phyloP scores from a whole-genome alignment of 2,329 filamentous ascomycete genomes.

The Venturia nashicola region DNA sequence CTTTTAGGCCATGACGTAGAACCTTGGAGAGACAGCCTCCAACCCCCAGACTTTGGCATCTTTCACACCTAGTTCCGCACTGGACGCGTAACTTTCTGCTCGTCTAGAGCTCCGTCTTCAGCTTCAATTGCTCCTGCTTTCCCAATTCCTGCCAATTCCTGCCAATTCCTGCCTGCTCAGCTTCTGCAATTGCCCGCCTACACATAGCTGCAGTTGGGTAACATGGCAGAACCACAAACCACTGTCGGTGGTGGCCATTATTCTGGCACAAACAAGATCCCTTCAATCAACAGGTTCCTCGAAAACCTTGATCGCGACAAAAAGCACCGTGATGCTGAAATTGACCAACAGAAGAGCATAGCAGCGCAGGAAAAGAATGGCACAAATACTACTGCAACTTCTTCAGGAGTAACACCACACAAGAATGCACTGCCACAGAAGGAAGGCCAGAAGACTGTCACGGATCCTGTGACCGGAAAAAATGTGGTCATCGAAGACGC shows the following conservation, averaged over 20 bases:
- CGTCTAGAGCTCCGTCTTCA: background rate
- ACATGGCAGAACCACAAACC: slow-evolving; percentile 34
- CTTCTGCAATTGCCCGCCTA: background rate
- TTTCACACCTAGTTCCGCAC: background rate
- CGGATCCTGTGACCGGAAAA: slow-evolving; percentile 78
- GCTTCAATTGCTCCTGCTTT: background rate
- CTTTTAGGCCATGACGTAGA: background rate
- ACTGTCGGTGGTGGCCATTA: slow-evolving; percentile 55
- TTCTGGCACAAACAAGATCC: slow-evolving; percentile 71
- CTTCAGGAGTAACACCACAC: slow-evolving; percentile 18
- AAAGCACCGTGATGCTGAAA: slow-evolving; percentile 56
- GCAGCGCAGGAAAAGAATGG: slow-evolving; percentile 29
- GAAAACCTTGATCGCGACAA: slow-evolving; percentile 69
- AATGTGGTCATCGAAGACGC: slow-evolving; percentile 79
- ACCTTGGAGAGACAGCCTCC: background rate
- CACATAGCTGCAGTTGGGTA: slow-evolving; percentile 7
- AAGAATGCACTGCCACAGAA: slow-evolving; percentile 24
- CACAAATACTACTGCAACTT: slow-evolving; percentile 14
- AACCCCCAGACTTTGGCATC: background rate
- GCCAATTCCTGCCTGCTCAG: background rate
- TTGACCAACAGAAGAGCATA: slow-evolving; percentile 39
- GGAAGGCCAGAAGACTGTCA: slow-evolving; percentile 49
- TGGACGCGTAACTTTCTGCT: slow-evolving; percentile 1
- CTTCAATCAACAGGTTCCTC: slow-evolving; percentile 77
- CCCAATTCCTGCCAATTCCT: slow-evolving; percentile 7